Evolutionary conservation across 768 basidiomycete genomes (phyloP), one percentile per base, ranked within the genome.

Genomic region (Amyloporia xantha): DNA sequence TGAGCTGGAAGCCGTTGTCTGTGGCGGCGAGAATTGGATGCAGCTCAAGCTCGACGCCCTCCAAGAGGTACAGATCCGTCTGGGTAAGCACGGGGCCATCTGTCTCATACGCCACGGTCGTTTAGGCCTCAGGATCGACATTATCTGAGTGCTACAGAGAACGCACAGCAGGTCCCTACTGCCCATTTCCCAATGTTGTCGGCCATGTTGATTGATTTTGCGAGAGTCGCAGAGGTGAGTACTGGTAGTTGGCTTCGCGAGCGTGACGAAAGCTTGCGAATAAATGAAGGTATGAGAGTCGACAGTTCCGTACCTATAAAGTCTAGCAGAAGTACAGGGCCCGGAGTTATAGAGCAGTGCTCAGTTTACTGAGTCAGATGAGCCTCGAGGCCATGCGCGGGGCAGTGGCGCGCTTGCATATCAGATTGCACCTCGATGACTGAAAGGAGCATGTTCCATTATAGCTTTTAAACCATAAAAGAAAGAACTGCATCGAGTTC

Each of bases 61-160:
- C 73, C 48, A 92, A 76, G 2, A 91, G 76, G 64, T 89, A 92
- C 12, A 92, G 73, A 59, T 91, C 89, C 0, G 86, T 89, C 59
- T 86, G 85, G 2, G 78, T 76, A 12, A 91, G 73, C 5, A 91
- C 78, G 4, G 89, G 89, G 0, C 86, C 88, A 65, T 91, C 86
- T 90, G 42, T 15, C 20, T 41, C 41, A 19, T 19, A 2, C 19
- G 13, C 25, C 21, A 27, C 6, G 35, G n/a, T 41, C 17, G 37
- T 38, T 12, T 13, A 30, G 19, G 45, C 25, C 11, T n/a, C n/a
- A n/a, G n/a, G n/a, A n/a, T n/a, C n/a, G n/a, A n/a, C n/a, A n/a
- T n/a, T n/a, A n/a, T n/a, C n/a, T n/a, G n/a, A n/a, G n/a, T n/a
- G n/a, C n/a, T n/a, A n/a, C n/a, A n/a, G n/a, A n/a, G n/a, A 27